Evolutionary conservation across 1,139 yeast genomes (phyloP).

Genomic region (Suhomyces ambrosiae): DNA sequence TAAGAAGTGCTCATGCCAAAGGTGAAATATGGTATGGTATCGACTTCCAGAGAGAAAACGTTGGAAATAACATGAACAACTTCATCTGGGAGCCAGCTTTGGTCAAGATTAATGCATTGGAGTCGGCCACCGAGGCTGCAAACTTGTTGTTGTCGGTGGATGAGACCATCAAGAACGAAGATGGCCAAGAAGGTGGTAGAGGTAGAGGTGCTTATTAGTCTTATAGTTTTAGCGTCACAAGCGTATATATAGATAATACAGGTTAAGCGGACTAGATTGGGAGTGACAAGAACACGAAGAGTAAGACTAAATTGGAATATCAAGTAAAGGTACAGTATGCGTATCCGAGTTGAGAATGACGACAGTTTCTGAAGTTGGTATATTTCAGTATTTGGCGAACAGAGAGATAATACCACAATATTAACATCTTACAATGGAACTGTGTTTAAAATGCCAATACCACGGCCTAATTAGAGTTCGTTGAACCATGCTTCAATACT

Average conservation of each 20-base stretch:
- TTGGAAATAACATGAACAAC: constrained; percentile 80
- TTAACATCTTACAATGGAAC: too few species aligned
- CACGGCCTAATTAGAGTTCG: too few species aligned
- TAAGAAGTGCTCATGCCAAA: constrained; percentile 91
- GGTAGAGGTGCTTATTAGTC: constrained; percentile 59
- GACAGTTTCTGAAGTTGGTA: too few species aligned
- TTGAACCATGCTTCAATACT: too few species aligned
- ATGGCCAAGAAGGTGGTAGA: constrained; percentile 60
- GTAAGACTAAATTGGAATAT: background rate
- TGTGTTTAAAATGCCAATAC: too few species aligned
- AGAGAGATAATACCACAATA: too few species aligned
- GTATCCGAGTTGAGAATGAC: too few species aligned
- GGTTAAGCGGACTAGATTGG: background rate
- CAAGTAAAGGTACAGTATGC: too few species aligned
- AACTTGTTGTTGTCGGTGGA: constrained; percentile 88
- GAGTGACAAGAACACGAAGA: background rate
- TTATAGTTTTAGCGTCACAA: constrained; percentile 6
- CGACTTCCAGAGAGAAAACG: constrained; percentile 81
- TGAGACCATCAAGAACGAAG: constrained; percentile 89
- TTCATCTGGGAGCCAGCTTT: constrained; percentile 98
- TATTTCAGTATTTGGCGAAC: too few species aligned
- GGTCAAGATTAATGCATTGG: constrained; percentile 90
- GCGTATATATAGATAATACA: background rate
- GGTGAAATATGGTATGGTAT: constrained; percentile 93
- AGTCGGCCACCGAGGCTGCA: constrained; percentile 98